A percentile compares a stretch with the other conserved stretches of the same genome.
Evolutionary conservation across 2,329 filamentous ascomycete genomes (phyloP).

Genomic region (Monosporascus sp.): DNA sequence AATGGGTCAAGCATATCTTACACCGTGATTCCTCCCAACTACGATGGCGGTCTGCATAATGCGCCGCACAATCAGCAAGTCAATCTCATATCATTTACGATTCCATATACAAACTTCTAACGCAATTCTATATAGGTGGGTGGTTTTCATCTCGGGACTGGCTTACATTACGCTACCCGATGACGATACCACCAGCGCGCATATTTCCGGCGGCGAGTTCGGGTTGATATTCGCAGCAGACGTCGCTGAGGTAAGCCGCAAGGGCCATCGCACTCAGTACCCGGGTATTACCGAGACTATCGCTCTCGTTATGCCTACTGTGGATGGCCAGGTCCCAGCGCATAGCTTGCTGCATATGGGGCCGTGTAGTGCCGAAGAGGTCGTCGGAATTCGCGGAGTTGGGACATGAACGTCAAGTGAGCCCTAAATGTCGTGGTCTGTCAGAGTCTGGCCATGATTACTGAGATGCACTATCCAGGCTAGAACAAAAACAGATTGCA

Average conservation of each 20-base stretch:
- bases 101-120: too few species aligned
- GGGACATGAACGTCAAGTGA: background rate
- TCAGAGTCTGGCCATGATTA: too few species aligned
- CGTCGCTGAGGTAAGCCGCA: slow-evolving; percentile 30
- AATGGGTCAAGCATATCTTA: slow-evolving; percentile 28
- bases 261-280: slow-evolving; percentile 38
- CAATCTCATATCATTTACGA: too few species aligned
- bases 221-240: slow-evolving; percentile 39
- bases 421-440: too few species aligned
- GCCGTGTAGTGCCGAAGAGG: slow-evolving; percentile 26
- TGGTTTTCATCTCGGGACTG: slow-evolving; percentile 33
- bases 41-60: slow-evolving; percentile 35
- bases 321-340: slow-evolving; percentile 26
- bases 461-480: too few species aligned
- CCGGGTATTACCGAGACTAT: slow-evolving; percentile 33
- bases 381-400: slow-evolving; percentile 10
- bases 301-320: slow-evolving; percentile 32
- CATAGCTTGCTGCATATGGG: slow-evolving; percentile 37
- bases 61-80: slow-evolving; percentile 36
- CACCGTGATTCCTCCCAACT: slow-evolving; percentile 29
- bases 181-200: slow-evolving; percentile 25
- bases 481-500: too few species aligned
- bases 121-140: slow-evolving; percentile 20
- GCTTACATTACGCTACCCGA: slow-evolving; percentile 37
- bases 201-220: slow-evolving; percentile 32